phyloP scores from a whole-genome alignment of 805 yeast genomes.

The Wickerhamiella alocasiicola region DNA sequence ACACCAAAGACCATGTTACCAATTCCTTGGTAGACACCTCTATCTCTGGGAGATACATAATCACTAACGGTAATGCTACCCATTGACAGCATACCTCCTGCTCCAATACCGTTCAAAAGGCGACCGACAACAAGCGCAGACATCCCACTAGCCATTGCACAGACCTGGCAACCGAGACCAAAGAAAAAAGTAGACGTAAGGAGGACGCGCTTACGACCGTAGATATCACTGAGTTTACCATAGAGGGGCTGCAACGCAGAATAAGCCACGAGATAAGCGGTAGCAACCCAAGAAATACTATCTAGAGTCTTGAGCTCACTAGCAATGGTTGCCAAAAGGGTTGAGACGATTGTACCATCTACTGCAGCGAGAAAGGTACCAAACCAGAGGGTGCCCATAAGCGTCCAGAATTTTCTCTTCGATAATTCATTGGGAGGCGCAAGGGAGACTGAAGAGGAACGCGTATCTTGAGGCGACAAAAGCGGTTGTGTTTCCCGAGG shows the following conservation, averaged over 20 bases:
- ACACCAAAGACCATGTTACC: conserved; percentile 63
- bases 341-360: conserved; percentile 49
- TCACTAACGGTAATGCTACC: conserved; percentile 69
- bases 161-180: conserved; percentile 36
- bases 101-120: conserved; percentile 76
- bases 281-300: conserved; percentile 55
- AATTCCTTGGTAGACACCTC: conserved; percentile 76
- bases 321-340: conserved; percentile 46
- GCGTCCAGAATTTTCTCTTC: not conserved
- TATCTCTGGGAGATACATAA: conserved; percentile 56
- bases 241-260: conserved; percentile 67
- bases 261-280: conserved; percentile 53
- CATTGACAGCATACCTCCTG: conserved; percentile 74
- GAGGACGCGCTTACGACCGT: conserved; percentile 31
- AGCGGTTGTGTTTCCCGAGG: no score
- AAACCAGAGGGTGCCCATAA: conserved; percentile 18
- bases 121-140: conserved; percentile 55
- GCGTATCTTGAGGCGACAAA: no score
- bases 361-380: conserved; percentile 38
- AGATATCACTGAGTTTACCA: conserved; percentile 57
- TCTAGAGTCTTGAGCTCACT: conserved; percentile 43
- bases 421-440: no score
- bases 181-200: conserved; percentile 34
- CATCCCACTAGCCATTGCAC: conserved; percentile 44
- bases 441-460: no score